Evolutionary conservation across 2,329 filamentous ascomycete genomes (phyloP).

Genomic region (Aquanectria penicillioides): DNA sequence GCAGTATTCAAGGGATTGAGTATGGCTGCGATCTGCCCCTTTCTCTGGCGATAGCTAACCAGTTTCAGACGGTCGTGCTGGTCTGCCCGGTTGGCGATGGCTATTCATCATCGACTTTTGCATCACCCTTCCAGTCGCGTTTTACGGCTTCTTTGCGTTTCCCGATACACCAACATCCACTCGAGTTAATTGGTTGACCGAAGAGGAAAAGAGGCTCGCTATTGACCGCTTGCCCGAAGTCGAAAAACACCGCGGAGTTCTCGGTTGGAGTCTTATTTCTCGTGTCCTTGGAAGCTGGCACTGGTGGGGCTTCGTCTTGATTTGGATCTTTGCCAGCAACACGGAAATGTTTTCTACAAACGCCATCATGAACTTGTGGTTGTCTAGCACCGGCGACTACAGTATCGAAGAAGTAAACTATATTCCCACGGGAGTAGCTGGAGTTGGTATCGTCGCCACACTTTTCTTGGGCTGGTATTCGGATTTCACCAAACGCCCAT

Average conservation of each 20-base stretch:
- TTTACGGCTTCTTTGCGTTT: slow-evolving; percentile 49
- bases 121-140: slow-evolving; percentile 49
- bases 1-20: slow-evolving; percentile 68
- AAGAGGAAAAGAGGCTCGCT: slow-evolving; percentile 57
- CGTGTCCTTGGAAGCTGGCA: slow-evolving; percentile 69
- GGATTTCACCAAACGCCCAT: slow-evolving; percentile 72
- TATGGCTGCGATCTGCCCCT: too few species aligned
- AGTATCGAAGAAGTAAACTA: slow-evolving; percentile 63
- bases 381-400: slow-evolving; percentile 57
- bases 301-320: slow-evolving; percentile 72
- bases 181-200: slow-evolving; percentile 54
- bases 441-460: slow-evolving; percentile 67
- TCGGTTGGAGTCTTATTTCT: slow-evolving; percentile 55
- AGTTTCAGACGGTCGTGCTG: slow-evolving; percentile 59
- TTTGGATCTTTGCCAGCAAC: slow-evolving; percentile 78
- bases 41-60: too few species aligned
- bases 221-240: slow-evolving; percentile 51
- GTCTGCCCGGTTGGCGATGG: slow-evolving; percentile 74
- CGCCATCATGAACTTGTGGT: slow-evolving; percentile 61
- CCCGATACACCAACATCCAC: slow-evolving; percentile 58
- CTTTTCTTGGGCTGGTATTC: slow-evolving; percentile 77
- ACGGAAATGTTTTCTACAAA: slow-evolving; percentile 77
- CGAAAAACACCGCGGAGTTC: slow-evolving; percentile 53
- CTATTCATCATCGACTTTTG: slow-evolving; percentile 76
- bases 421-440: slow-evolving; percentile 66